Conservation (phyloP, 2,329 filamentous ascomycete species). For the Colletotrichum theobromicola region DNA sequence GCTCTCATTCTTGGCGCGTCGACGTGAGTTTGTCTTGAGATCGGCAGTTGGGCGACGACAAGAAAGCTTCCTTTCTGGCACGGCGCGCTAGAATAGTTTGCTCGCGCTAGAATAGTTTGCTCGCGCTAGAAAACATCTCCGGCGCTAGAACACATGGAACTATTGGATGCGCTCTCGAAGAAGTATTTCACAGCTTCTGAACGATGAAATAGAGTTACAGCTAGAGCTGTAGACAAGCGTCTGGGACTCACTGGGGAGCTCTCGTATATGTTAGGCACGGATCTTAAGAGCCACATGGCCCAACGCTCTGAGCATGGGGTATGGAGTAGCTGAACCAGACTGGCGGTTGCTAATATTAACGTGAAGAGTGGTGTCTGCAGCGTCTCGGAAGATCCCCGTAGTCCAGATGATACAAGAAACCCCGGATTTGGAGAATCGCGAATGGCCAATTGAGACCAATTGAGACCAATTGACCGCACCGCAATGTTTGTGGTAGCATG, state of each 20-base stretch:
- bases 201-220: neutral
- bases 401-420: neutral
- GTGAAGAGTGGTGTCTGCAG: neutral
- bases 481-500: neutral
- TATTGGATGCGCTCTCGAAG: neutral
- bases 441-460: neutral
- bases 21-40: neutral
- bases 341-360: neutral
- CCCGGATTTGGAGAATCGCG: neutral
- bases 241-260: neutral
- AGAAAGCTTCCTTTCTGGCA: conserved; percentile 2
- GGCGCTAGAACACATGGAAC: neutral
- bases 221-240: neutral
- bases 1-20: conserved; percentile 3
- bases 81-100: conserved; percentile 11
- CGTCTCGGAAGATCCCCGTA: conserved; percentile 4
- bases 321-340: neutral
- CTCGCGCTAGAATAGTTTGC: neutral
- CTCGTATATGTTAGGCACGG: neutral
- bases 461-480: neutral
- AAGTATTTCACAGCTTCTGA: neutral
- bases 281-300: neutral
- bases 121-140: neutral
- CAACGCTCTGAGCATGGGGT: neutral
- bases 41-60: conserved; percentile 2